Percentiles rank a stretch among this genome's conserved stretches.
These are phyloP conservation scores for Acaromyces ingoldii DNA, from an alignment of 1,284 basidiomycete genomes.

Conservation along the genomic window DNA sequence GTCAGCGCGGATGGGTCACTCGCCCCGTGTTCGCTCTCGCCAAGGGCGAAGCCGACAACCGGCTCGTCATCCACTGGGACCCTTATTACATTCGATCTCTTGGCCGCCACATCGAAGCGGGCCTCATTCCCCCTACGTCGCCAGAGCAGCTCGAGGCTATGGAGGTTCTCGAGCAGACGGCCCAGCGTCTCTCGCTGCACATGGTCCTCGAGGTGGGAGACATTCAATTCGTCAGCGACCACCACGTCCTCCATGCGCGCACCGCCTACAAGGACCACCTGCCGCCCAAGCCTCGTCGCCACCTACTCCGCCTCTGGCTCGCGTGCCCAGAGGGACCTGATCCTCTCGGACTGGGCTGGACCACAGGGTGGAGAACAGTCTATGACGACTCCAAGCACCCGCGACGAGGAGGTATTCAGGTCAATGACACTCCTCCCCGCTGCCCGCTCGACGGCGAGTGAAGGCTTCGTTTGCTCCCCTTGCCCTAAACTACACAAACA, in stretches of 20 bases:
- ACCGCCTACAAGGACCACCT: slow-evolving; percentile 54
- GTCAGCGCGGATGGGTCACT: slow-evolving; percentile 23
- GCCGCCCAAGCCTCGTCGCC: slow-evolving; percentile 51
- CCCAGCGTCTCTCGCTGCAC: slow-evolving; percentile 51
- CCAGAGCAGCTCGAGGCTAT: slow-evolving; percentile 52
- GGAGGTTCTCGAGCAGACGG: slow-evolving; percentile 53
- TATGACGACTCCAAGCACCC: slow-evolving; percentile 51
- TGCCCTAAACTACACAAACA: too few species aligned
- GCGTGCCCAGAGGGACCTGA: slow-evolving; percentile 54
- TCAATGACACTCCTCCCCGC: slow-evolving; percentile 50
- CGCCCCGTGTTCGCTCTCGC: slow-evolving; percentile 29
- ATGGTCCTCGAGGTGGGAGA: slow-evolving; percentile 55
- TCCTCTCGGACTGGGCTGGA: slow-evolving; percentile 3
- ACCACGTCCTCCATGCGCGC: slow-evolving; percentile 53
- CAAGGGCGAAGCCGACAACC: slow-evolving; percentile 20
- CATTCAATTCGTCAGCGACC: slow-evolving; percentile 27
- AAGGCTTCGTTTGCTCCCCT: too few species aligned
- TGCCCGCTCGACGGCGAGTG: slow-evolving; percentile 54
- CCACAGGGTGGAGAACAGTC: slow-evolving; percentile 28
- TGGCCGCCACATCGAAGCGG: slow-evolving; percentile 48
- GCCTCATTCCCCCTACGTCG: slow-evolving; percentile 51
- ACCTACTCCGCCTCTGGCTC: slow-evolving; percentile 55
- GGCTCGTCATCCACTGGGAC: slow-evolving; percentile 36
- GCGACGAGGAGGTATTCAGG: slow-evolving; percentile 49
- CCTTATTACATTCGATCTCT: slow-evolving; percentile 46